Base-by-base conservation (phyloP, 2,329 filamentous ascomycete species). In the Phaeosphaeria sp. region DNA sequence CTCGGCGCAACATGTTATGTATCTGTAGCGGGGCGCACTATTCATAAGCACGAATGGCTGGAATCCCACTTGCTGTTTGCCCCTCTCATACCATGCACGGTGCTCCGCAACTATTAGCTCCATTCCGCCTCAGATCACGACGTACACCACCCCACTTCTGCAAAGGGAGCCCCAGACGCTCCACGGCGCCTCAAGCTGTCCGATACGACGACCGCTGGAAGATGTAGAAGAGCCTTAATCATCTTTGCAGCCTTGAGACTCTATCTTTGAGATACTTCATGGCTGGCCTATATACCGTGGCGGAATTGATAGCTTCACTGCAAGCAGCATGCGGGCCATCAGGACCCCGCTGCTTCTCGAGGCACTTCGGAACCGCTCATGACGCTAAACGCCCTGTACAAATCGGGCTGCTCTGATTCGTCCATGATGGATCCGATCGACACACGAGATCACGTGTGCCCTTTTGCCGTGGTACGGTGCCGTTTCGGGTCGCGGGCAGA, bases 11-110 rank as follows among this genome's bases (percentile, higher is more conserved):
- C 52, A 52, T 59, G 46, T 47, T 59, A 59, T 46, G 53, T 70
- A 68, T 65, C 62, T 59, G 67, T 64, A 62, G 64, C 52, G 62
- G 60, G 63, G 67, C 63, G 54, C 47, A 23, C 22, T 54, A 70
- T 71, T 71, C 67, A 68, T 71, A 71, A 71, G 66, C 67, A 64
- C 46, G 47, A 59, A 62, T 60, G 60, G 68, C 67, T 69, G 62
- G 67, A 63, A 61, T 61, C 44, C 63, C 50, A 64, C 63, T 64
- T 52, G 59, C 60, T 62, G 55, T 63, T 63, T 64, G 66, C 66
- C 66, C 65, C 66, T 68, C 65, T 59, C 60, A 43, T 54, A 47
- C 48, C 46, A 53, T 63, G 59, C 62, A 56, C 52, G 52, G 65
- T 59, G 59, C 51, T 63, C 65, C 66, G 65, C 66, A 52, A 65